phyloP scores from a whole-genome alignment of 2,329 filamentous ascomycete genomes.

The Chaetothyriales sp. region DNA sequence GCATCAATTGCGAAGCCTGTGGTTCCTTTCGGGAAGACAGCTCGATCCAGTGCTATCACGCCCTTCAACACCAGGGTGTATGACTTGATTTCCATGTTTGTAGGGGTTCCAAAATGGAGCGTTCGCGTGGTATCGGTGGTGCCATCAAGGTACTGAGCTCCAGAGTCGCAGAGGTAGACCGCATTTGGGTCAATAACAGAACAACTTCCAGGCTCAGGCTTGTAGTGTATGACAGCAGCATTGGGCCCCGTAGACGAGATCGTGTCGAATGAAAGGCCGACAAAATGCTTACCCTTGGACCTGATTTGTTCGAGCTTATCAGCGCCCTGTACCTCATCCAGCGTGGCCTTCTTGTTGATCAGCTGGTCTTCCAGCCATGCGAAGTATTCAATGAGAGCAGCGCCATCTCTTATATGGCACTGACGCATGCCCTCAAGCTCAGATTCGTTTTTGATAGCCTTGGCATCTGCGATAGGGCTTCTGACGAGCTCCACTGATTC shows the following conservation, averaged over 20 bases:
- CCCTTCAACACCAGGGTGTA: conserved; percentile 94
- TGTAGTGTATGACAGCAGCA: conserved; percentile 92
- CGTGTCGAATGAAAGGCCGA: conserved; percentile 84
- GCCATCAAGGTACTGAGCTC: conserved; percentile 89
- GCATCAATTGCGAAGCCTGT: conserved; percentile 84
- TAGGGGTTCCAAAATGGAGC: conserved; percentile 77
- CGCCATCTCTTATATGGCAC: conserved; percentile 87
- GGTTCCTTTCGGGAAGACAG: conserved; percentile 86
- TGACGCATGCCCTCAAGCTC: conserved; percentile 87
- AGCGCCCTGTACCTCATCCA: conserved; percentile 85
- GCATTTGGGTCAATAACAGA: conserved; percentile 68
- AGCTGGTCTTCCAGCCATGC: conserved; percentile 92
- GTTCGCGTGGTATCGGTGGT: conserved; percentile 94
- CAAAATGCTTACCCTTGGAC: conserved; percentile 57
- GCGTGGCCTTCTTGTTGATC: conserved; percentile 51
- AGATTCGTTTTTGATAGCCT: conserved; percentile 83
- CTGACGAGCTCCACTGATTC: conserved; percentile 71
- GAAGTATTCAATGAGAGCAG: conserved; percentile 81
- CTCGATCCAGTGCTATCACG: conserved; percentile 73
- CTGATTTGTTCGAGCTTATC: conserved; percentile 64
- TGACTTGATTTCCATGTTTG: conserved; percentile 67
- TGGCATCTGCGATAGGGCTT: conserved; percentile 78
- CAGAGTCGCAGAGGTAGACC: conserved; percentile 92
- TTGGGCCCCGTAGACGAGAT: conserved; percentile 91
- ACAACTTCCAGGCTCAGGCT: conserved; percentile 70